phyloP scores from a whole-genome alignment of 2,329 filamentous ascomycete genomes.

The Fonsecaea multimorphosa region DNA sequence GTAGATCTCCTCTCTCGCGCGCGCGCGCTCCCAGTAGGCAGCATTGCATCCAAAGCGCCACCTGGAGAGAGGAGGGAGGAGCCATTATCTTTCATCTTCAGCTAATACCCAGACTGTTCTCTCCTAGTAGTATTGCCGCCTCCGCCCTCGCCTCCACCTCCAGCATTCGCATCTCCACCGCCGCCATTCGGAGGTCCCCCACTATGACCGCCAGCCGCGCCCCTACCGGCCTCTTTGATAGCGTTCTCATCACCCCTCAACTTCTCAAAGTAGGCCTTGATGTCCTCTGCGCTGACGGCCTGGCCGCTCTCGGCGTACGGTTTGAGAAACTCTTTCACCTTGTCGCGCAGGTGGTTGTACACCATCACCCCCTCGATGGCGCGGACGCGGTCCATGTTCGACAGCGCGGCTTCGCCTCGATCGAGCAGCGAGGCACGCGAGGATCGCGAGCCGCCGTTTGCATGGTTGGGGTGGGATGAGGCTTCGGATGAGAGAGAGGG shows the following conservation, averaged over 20 bases:
- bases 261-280: constrained; percentile 95
- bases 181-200: not conserved
- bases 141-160: not conserved
- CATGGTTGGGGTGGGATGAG: constrained; percentile 51
- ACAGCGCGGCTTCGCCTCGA: constrained; percentile 88
- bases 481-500: constrained; percentile 73
- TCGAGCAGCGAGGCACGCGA: constrained; percentile 84
- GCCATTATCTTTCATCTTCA: not conserved
- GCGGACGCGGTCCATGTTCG: constrained; percentile 87
- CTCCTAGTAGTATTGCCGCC: constrained; percentile 20
- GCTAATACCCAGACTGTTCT: constrained; percentile 35
- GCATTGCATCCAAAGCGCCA: not conserved
- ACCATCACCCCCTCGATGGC: constrained; percentile 98
- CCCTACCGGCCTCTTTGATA: constrained; percentile 62
- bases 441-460: constrained; percentile 56
- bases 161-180: not conserved
- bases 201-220: not conserved
- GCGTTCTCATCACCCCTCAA: constrained; percentile 83
- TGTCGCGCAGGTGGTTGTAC: constrained; percentile 94
- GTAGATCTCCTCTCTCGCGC: not conserved
- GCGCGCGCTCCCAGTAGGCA: too few relatives aligned
- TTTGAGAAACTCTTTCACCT: constrained; percentile 91
- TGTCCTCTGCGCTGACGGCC: constrained; percentile 90
- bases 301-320: constrained; percentile 91
- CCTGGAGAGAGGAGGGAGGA: too few relatives aligned